Percentiles rank a stretch among this genome's conserved stretches.
phyloP scores from a whole-genome alignment of 2,329 filamentous ascomycete species.

The Penicillium paneum region DNA sequence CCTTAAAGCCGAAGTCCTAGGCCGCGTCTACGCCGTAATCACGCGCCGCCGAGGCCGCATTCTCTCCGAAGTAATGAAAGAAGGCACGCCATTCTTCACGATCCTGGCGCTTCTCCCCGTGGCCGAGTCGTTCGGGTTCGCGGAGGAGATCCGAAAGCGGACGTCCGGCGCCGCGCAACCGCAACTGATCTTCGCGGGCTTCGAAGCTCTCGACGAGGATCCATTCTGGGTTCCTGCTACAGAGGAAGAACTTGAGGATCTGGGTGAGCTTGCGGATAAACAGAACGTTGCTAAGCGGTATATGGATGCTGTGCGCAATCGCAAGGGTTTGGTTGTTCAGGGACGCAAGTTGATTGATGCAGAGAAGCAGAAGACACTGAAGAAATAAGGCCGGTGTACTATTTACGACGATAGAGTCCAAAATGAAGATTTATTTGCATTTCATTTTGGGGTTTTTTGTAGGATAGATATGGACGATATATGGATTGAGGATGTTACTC shows the following conservation, averaged over 20 bases:
- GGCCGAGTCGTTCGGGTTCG: conserved; percentile 92
- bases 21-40: conserved; percentile 95
- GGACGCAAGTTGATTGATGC: conserved; percentile 74
- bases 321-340: conserved; percentile 85
- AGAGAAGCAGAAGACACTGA: conserved; percentile 82
- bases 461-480: not conserved
- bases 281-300: conserved; percentile 97
- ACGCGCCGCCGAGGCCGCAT: conserved; percentile 87
- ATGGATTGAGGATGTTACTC: conserved; percentile 23
- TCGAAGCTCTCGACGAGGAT: conserved; percentile 89
- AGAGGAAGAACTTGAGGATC: conserved; percentile 92
- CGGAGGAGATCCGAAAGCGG: conserved; percentile 92
- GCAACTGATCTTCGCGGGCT: conserved; percentile 89
- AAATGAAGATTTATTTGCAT: conserved; percentile 2
- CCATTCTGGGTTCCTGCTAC: conserved; percentile 97
- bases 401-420: not conserved
- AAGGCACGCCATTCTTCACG: conserved; percentile 94
- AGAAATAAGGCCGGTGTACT: conserved; percentile 44
- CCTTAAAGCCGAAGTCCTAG: conserved; percentile 75
- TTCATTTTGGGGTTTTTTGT: not conserved
- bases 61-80: conserved; percentile 84
- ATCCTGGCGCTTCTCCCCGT: conserved; percentile 85
- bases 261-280: conserved; percentile 86
- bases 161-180: conserved; percentile 87
- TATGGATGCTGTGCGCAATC: conserved; percentile 80